Percentiles rank a stretch among this genome's conserved stretches.
Evolutionary conservation across 2,329 filamentous ascomycete species (phyloP).

Genomic region (Aureobasidium sp.): DNA sequence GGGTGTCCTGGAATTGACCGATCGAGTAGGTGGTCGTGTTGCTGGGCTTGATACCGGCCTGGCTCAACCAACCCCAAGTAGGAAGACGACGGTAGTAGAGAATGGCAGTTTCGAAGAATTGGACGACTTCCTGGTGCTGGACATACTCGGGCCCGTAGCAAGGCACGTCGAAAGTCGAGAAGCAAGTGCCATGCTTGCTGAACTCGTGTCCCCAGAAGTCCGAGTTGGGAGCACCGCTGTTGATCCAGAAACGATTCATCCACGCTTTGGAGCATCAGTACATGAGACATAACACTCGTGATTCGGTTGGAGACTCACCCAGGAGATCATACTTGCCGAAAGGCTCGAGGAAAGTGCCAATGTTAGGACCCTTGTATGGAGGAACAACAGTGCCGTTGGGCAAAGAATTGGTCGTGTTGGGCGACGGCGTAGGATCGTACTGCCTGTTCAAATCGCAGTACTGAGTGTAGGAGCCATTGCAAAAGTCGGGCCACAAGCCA

Average conservation of each 20-base stretch:
- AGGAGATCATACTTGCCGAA: slow-evolving; percentile 56
- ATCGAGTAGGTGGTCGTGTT: slow-evolving; percentile 54
- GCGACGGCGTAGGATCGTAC: slow-evolving; percentile 52
- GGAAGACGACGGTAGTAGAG: slow-evolving; percentile 52
- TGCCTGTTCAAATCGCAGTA: slow-evolving; percentile 61
- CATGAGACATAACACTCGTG: too few relatives aligned
- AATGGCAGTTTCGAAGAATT: slow-evolving; percentile 57
- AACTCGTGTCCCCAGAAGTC: slow-evolving; percentile 63
- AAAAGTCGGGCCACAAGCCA: slow-evolving; percentile 52
- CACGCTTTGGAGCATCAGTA: slow-evolving; percentile 33
- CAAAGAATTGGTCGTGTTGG: slow-evolving; percentile 56
- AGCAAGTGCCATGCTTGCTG: slow-evolving; percentile 63
- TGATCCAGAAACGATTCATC: slow-evolving; percentile 62
- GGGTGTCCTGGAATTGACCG: slow-evolving; percentile 43
- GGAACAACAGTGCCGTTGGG: slow-evolving; percentile 48
- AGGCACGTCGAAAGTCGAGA: slow-evolving; percentile 55
- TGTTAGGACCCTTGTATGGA: slow-evolving; percentile 51
- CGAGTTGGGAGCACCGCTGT: slow-evolving; percentile 48
- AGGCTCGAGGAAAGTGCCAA: slow-evolving; percentile 52
- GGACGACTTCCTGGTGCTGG: slow-evolving; percentile 53
- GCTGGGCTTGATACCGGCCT: slow-evolving; percentile 48
- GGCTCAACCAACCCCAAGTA: slow-evolving; percentile 54
- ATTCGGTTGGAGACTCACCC: too few relatives aligned
- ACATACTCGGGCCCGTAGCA: slow-evolving; percentile 57
- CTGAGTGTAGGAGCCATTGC: slow-evolving; percentile 55